Evolutionary conservation across 2,329 filamentous ascomycete genomes (phyloP).

Genomic region (Chaetomiaceae sp.): DNA sequence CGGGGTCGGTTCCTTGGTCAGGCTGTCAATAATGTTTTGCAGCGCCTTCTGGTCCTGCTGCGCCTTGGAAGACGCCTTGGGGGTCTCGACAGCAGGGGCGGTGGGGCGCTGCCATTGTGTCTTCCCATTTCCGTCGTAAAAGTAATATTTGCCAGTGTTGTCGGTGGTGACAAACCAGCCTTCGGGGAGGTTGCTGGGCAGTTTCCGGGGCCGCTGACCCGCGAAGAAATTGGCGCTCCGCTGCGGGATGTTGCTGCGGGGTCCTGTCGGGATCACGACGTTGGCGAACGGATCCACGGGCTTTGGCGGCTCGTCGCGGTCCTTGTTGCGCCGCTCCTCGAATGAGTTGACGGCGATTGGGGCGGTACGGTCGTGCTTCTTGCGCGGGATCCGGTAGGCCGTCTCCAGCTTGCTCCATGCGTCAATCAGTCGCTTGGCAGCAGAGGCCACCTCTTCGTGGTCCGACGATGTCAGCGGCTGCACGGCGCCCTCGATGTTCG

Average conservation of each 20-base stretch:
- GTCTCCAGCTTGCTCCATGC: constrained; percentile 87
- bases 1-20: constrained; percentile 64
- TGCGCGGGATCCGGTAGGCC: constrained; percentile 86
- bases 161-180: constrained; percentile 82
- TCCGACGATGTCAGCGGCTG: constrained; percentile 61
- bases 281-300: constrained; percentile 41
- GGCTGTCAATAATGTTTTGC: constrained; percentile 79
- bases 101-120: constrained; percentile 81
- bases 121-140: constrained; percentile 71
- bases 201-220: constrained; percentile 46
- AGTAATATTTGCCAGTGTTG: constrained; percentile 69
- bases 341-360: constrained; percentile 47
- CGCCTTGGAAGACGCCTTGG: constrained; percentile 60
- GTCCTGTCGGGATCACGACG: constrained; percentile 53
- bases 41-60: constrained; percentile 64
- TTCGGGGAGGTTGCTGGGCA: constrained; percentile 58
- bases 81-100: constrained; percentile 59
- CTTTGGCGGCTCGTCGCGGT: constrained; percentile 41
- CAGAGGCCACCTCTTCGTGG: constrained; percentile 69
- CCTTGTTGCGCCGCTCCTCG: constrained; percentile 55
- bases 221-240: constrained; percentile 47
- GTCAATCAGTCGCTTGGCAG: constrained; percentile 66
- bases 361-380: constrained; percentile 72
- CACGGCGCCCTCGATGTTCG: constrained; percentile 84
- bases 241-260: constrained; percentile 55